Base-by-base conservation (phyloP, 2,329 filamentous ascomycete genomes). In the Teratosphaeria pseudoeucalypti region DNA sequence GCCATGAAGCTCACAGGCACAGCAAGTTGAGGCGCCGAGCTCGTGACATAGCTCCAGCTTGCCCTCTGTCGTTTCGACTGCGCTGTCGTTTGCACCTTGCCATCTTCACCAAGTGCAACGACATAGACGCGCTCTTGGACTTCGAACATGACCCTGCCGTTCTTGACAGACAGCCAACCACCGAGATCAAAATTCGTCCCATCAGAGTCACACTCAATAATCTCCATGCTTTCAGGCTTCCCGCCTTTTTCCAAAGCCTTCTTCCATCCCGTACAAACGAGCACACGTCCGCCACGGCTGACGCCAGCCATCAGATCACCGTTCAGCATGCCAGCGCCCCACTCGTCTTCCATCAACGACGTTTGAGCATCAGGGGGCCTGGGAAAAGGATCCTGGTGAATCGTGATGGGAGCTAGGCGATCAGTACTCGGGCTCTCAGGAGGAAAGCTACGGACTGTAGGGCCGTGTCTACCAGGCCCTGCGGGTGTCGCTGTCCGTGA, bases 1-100 rank as follows among this genome's bases (percentile, higher is more conserved):
- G 68, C 72, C 77, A 79, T 79, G 65, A 77, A 79, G 60, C 74
- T 77, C 29, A 79, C 73, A 0, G 77, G 77, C 0, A 76, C 73
- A 0, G 72, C 66, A n/a, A 77, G 67, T 61, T 73, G 73, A 1
- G 71, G 68, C 6, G 71, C 68, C 5, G 73, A 72, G 60, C 72
- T 73, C 1, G 74, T 75, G 3, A 65, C 26, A 16, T 39, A 62
- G 16, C 61, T 60, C 55, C 64, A 67, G 1, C 63, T 66, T 9
- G 56, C 74, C 57, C n/a, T 70, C 43, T 23, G 9, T 6, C 19
- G 43, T 66, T 34, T 65, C 67, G 3, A 64, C 26, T 29, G 67
- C 62, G 54, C 60, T 52, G 12, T 29, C 34, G 37, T 32, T 10
- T 56, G 52, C 23, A 69, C 37, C 5, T 58, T 56, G 52, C 64